These are phyloP conservation scores for Angomonas deanei DNA, from an alignment of 208 protist species.

Conservation along the genomic window DNA sequence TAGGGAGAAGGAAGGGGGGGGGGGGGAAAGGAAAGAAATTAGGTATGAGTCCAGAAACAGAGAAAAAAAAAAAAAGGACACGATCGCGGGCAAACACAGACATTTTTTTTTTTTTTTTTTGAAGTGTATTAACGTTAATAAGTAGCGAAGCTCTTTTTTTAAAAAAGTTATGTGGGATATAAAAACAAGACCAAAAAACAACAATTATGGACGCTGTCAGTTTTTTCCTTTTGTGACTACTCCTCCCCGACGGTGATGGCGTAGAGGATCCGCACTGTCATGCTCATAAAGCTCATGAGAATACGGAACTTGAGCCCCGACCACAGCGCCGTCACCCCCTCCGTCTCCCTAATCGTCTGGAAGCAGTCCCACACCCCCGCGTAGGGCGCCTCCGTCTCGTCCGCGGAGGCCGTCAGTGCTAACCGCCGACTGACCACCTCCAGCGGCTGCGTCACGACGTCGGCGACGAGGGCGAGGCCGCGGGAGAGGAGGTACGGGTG, in stretches of 20 bases:
- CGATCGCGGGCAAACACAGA: background rate
- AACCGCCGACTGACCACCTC: slow-evolving; percentile 77
- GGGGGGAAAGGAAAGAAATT: background rate
- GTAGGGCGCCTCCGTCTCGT: slow-evolving; percentile 20
- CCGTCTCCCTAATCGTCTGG: slow-evolving; percentile 34
- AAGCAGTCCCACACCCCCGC: slow-evolving; percentile 33
- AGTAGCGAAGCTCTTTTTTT: background rate
- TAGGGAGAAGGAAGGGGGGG: background rate
- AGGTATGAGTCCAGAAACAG: slow-evolving; percentile 8
- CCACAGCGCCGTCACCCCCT: slow-evolving; percentile 74
- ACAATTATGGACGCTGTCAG: background rate
- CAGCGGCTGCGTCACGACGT: slow-evolving; percentile 63
- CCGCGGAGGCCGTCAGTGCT: slow-evolving; percentile 58
- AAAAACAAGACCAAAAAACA: slow-evolving; percentile 6
- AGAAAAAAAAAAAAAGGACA: slow-evolving; percentile 8
- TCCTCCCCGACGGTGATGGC: background rate
- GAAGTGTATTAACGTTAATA: slow-evolving; percentile 3
- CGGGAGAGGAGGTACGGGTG: slow-evolving; percentile 56
- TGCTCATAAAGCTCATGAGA: slow-evolving; percentile 25
- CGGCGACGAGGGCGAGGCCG: slow-evolving; percentile 46
- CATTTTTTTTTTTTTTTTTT: background rate
- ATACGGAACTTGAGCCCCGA: slow-evolving; percentile 44
- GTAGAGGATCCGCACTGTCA: slow-evolving; percentile 16
- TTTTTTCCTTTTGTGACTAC: background rate
- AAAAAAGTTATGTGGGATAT: background rate